These are phyloP conservation scores for Melampsora medusae DNA, from an alignment of 1,284 basidiomycete genomes.

Conservation along the genomic window DNA sequence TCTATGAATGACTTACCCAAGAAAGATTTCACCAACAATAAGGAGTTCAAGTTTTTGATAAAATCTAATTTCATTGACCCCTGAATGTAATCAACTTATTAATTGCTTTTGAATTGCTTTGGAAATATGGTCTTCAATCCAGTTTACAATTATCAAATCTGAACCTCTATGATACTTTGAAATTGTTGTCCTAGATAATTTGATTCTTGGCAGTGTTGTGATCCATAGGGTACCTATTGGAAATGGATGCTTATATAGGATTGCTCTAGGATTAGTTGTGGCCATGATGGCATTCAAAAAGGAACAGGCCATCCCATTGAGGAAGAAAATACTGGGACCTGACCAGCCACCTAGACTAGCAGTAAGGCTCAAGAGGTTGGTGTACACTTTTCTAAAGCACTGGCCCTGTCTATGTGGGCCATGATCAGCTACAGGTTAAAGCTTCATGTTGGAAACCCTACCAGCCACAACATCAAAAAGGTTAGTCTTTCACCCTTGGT, in stretches of 20 bases:
- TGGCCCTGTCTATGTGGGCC: too few species aligned
- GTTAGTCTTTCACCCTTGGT: too few species aligned
- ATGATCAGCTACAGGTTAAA: too few species aligned
- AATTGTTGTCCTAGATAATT: not conserved
- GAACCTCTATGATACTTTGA: not conserved
- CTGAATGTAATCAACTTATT: not conserved
- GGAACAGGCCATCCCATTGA: too few species aligned
- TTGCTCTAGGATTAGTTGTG: too few species aligned
- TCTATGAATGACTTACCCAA: not conserved
- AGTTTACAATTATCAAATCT: not conserved
- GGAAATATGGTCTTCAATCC: not conserved
- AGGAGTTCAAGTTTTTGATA: not conserved
- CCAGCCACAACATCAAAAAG: too few species aligned
- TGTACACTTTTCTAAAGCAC: too few species aligned
- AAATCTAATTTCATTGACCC: not conserved
- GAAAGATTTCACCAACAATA: not conserved
- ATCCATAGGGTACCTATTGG: not conserved
- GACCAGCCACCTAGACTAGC: too few species aligned
- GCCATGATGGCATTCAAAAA: too few species aligned
- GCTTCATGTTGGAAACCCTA: too few species aligned
- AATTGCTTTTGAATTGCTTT: not conserved
- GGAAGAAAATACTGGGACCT: too few species aligned
- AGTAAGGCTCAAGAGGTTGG: too few species aligned
- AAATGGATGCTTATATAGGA: not conserved
- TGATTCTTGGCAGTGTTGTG: not conserved